These are phyloP conservation scores for Arthroderma sp. DNA, from an alignment of 2,329 filamentous ascomycete genomes.

Conservation along the genomic window DNA sequence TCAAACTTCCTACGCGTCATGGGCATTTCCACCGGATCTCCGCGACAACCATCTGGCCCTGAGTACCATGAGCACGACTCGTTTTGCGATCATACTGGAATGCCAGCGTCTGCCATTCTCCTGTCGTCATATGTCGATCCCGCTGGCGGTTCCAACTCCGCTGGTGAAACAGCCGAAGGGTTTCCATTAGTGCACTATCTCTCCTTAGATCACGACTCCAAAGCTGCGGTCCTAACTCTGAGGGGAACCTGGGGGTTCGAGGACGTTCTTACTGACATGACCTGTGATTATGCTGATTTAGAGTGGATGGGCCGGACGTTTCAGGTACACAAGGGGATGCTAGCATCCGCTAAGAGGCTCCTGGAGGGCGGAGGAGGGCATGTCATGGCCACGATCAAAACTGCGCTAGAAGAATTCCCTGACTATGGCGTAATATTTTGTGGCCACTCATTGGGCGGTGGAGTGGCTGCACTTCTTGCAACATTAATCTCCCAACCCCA, in stretches of 20 bases:
- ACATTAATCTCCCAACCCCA: slow-evolving; percentile 56
- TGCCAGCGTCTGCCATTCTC: slow-evolving; percentile 37
- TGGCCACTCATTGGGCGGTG: slow-evolving; percentile 56
- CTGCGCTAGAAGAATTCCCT: slow-evolving; percentile 51
- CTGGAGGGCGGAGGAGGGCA: slow-evolving; percentile 54
- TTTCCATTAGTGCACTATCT: slow-evolving; percentile 62
- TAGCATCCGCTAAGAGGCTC: slow-evolving; percentile 55
- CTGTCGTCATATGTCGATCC: slow-evolving; percentile 59
- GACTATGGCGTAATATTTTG: slow-evolving; percentile 59
- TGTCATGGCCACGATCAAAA: slow-evolving; percentile 52
- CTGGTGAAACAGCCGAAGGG: slow-evolving; percentile 51
- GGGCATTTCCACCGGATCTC: slow-evolving; percentile 26
- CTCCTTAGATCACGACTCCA: slow-evolving; percentile 56
- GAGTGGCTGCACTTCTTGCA: slow-evolving; percentile 55
- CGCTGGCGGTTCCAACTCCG: slow-evolving; percentile 52
- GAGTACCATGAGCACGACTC: slow-evolving; percentile 33
- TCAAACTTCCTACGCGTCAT: slow-evolving; percentile 35
- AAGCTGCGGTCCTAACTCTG: slow-evolving; percentile 59
- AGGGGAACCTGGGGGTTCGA: slow-evolving; percentile 61
- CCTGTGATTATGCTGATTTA: slow-evolving; percentile 50
- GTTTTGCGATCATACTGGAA: slow-evolving; percentile 32
- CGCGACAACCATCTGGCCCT: slow-evolving; percentile 18
- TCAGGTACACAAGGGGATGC: slow-evolving; percentile 62
- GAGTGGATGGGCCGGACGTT: slow-evolving; percentile 50
- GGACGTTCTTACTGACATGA: slow-evolving; percentile 60